These are phyloP conservation scores for Russula emetica DNA, from an alignment of 768 basidiomycete genomes.

Conservation along the genomic window DNA sequence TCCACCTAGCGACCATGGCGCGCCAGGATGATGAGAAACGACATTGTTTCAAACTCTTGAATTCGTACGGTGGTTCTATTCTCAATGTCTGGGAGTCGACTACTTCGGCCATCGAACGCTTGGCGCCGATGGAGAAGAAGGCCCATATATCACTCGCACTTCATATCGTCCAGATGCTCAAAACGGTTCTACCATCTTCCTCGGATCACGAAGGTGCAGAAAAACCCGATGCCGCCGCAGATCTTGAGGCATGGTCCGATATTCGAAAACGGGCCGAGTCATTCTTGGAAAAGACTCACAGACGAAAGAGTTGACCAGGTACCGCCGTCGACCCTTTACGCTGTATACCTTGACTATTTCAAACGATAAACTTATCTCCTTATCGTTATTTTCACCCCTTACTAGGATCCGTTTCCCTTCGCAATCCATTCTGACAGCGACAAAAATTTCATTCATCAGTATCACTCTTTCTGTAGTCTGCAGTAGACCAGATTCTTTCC, in stretches of 20 bases:
- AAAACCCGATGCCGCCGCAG: too few species aligned
- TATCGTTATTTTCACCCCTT: background rate
- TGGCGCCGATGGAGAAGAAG: constrained; percentile 17
- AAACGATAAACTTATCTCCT: background rate
- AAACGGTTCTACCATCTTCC: background rate
- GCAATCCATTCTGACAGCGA: background rate
- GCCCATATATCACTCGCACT: constrained; percentile 7
- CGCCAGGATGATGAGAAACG: background rate
- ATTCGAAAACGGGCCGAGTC: constrained; percentile 11
- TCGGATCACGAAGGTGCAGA: background rate
- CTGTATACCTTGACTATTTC: background rate
- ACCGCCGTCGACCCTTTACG: background rate
- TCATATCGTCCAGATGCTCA: constrained; percentile 3
- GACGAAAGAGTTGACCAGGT: background rate
- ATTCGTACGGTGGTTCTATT: background rate
- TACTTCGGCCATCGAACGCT: background rate
- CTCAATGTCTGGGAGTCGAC: constrained; percentile 5
- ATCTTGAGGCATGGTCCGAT: background rate
- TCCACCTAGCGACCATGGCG: constrained; percentile 18
- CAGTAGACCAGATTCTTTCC: background rate
- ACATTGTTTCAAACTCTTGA: constrained; percentile 21
- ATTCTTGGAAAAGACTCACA: background rate
- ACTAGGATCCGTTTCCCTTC: background rate
- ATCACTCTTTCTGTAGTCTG: too few species aligned
- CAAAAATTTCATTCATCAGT: background rate